Base-by-base conservation (phyloP, 2,329 filamentous ascomycete species). In the Pyrenochaeta sp. region DNA sequence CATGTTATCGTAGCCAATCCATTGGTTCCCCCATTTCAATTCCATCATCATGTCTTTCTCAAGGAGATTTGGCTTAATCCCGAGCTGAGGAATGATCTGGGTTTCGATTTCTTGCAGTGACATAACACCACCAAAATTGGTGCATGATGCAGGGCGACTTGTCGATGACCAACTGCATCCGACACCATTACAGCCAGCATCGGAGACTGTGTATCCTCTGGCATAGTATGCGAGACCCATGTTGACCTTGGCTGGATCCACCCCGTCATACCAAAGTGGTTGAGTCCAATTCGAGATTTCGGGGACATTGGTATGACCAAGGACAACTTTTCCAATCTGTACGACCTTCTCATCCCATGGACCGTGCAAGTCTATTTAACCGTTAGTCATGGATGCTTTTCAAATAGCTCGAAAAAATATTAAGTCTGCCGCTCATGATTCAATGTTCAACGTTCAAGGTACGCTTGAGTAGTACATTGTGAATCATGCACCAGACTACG, bases 221-320 rank as follows among this genome's bases (percentile, higher is more conserved):
- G 78, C 77, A 58, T 84, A 83, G 50, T 79, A 82, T 0, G 71
- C 79, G 0, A 27, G 23, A 10, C 81, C 81, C 4, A 84, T 41
- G 4, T 60, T 64, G 0, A 84, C 61, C 39, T 81, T 78, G 0
- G 48, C 33, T 0, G 81, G 69, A 1, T 67, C 54, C 3, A 84
- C 63, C 15, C 74, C 60, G 29, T 74, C 77, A 10, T 81, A 64
- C 80, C 81, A 83, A 3, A 83, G 63, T 0, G 84, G 75, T 5
- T 81, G 74, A 0, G 79, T 36, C 0, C 67, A 71, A 0, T 58
- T 23, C 4, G 76, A 60, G 20, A 81, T 81, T 63, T 82, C 78
- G 0, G 80, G 82, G 0, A 81, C 37, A 54, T 82, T 81, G 2
- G 79, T 79, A 53, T 82, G 79, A 54, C 58, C 9, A 64, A 54